Base-by-base conservation (phyloP, 495 filamentous ascomycete genomes). In the Trichoderma orchidacearum region DNA sequence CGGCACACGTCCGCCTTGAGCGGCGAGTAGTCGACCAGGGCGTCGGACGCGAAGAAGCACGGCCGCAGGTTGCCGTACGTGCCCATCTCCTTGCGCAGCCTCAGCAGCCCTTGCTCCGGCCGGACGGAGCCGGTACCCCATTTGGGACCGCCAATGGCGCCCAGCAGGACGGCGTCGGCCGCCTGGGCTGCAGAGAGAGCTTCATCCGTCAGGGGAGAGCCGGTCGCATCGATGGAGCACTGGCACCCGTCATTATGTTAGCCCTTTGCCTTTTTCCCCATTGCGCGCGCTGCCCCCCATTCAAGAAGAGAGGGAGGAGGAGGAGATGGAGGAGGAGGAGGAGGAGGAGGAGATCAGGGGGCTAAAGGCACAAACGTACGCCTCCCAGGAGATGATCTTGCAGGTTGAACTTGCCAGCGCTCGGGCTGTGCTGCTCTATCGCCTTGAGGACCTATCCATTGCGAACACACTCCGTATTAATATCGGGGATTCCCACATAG, bases 51-150 rank as follows among this genome's bases (percentile, higher is more conserved):
- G 77, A 98, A 98, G 80, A 85, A 91, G 82, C 93, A 98, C 5
- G 93, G 93, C 3, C 93, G 90, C 51, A 98, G 86, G 81, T 98
- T 98, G 62, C 92, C 93, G 74, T 93, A 98, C 62, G 93, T 88
- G 66, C 79, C 76, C 78, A 98, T 86, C 69, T 95, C 86, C 70
- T 95, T 96, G 76, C 93, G 90, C 48, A 98, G 87, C 61, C 78
- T 80, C 55, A 98, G 86, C 67, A 98, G 80, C 57, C 93, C 93
- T 73, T 97, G 92, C 66, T 98, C 93, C 5, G 93, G 93, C 51
- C 93, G 87, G 58, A 97, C 86, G 54, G 80, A 67, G 60, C 89
- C 88, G 3, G 87, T 90, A 56, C 93, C 93, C 89, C 94, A 98
- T 92, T 98, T 86, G 11, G 93, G 93, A 36, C 93, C 93, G 62